Evolutionary conservation across 2,329 filamentous ascomycete genomes (phyloP), one percentile per base, ranked within the genome.

Genomic region (Paraphaeosphaeria sporulosa): DNA sequence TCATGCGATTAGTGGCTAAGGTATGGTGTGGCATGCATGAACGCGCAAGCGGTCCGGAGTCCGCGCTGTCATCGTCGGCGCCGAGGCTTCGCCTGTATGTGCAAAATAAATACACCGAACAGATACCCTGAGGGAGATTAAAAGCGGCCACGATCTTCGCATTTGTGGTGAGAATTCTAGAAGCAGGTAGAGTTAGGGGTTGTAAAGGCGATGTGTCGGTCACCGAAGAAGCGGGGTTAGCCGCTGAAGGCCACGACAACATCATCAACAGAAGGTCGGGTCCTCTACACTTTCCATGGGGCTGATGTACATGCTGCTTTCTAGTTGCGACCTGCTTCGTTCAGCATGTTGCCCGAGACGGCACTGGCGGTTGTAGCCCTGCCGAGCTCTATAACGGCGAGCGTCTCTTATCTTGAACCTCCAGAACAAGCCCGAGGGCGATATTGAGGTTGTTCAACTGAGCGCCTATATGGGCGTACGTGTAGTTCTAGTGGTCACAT

Each of bases 1-100:
- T 43, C 4, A 42, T 40, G 36, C 21, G 44, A 47, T 27, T 10
- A 30, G 44, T 30, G 12, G 3, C 12, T 42, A 15, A 15, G 8
- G 13, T 42, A 13, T 13, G 4, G 15, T 27, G 7, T 42, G 36
- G 21, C 36, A 36, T 36, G 48, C 47, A 19, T 17, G 32, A 25
- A 51, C 19, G 32, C 34, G 48, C 34, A 51, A 25, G 32, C 32
- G 21, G 48, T 38, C 36, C 49, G 49, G 23, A 52, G 34, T 52
- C 49, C 49, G 32, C 30, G 1, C 7, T 51, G 25, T 10, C 6
- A 47, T 30, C 44, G 23, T 47, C 27, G 44, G 27, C 15, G 44
- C 44, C 23, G 44, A 47, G n/a, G 44, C 15, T 15, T 30, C 23
- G 23, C 15, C 17, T 47, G n/a, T 44, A 44, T 44, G 19, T 23